Evolutionary conservation across 2,329 filamentous ascomycete genomes (phyloP).

Genomic region (Lasiodiplodia theobromae): DNA sequence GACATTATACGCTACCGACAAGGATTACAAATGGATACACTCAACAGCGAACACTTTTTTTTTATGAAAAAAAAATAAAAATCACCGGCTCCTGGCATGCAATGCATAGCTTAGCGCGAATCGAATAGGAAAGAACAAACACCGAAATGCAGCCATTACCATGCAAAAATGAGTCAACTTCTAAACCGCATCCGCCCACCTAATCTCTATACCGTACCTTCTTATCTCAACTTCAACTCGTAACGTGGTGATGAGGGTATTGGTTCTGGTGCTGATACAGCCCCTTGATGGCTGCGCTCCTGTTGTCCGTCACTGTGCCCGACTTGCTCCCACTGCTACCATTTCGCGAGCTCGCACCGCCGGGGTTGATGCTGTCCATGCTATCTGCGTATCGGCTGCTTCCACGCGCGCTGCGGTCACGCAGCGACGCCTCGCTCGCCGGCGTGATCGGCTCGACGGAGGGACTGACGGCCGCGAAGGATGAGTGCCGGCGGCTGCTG

Average conservation of each 20-base stretch:
- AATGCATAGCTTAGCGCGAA: not conserved
- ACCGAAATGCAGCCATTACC: not conserved
- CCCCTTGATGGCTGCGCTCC: conserved; percentile 48
- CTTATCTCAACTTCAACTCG: not conserved
- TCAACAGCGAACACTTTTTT: not conserved
- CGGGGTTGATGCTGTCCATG: not conserved
- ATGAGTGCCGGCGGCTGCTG: conserved; percentile 9
- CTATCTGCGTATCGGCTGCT: conserved; percentile 17
- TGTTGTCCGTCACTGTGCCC: conserved; percentile 39
- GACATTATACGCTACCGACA: not conserved
- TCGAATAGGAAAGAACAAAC: not conserved
- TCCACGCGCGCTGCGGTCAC: conserved; percentile 13
- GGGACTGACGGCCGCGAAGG: conserved; percentile 4
- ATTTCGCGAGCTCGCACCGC: not conserved
- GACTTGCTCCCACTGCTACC: conserved; percentile 36
- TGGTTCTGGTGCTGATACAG: conserved; percentile 39
- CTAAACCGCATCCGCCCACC: not conserved
- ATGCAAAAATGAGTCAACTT: conserved; percentile 2
- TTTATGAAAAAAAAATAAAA: not conserved
- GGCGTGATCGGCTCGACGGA: not conserved
- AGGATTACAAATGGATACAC: conserved; percentile 2
- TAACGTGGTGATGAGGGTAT: conserved; percentile 12
- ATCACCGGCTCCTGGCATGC: not conserved
- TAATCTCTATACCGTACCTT: not conserved
- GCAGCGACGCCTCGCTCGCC: conserved; percentile 7